These are phyloP conservation scores for Boletales sp. DNA, from an alignment of 768 basidiomycete genomes.

Conservation along the genomic window DNA sequence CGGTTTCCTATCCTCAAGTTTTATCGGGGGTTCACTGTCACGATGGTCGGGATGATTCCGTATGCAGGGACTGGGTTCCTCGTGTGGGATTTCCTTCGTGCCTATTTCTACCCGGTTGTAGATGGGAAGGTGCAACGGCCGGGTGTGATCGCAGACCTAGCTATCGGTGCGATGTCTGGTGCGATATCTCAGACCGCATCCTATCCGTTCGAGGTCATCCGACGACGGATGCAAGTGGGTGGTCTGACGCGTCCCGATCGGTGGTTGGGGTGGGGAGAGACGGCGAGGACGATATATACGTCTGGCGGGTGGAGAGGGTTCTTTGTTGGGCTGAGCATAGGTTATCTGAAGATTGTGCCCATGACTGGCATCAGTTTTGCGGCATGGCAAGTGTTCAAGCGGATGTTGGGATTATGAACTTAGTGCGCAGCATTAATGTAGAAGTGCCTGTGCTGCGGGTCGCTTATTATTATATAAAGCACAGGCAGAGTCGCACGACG, in stretches of 20 bases:
- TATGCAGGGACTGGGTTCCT: constrained; percentile 96
- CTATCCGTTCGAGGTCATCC: constrained; percentile 92
- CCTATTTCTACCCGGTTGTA: constrained; percentile 49
- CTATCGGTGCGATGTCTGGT: constrained; percentile 83
- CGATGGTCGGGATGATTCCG: constrained; percentile 87
- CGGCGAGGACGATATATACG: constrained; percentile 60
- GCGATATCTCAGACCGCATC: constrained; percentile 82
- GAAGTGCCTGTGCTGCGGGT: background rate
- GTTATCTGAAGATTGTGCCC: constrained; percentile 91
- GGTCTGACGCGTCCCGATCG: constrained; percentile 73
- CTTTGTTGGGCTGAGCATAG: constrained; percentile 87
- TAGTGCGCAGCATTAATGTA: no score
- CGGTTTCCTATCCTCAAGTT: constrained; percentile 81
- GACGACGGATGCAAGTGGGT: constrained; percentile 93
- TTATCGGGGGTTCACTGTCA: constrained; percentile 96
- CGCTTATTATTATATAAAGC: background rate
- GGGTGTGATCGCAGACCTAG: constrained; percentile 61
- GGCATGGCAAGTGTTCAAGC: constrained; percentile 67
- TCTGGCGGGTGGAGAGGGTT: constrained; percentile 82
- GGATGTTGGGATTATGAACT: constrained; percentile 25
- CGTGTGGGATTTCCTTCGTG: constrained; percentile 77
- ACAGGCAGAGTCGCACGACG: no score
- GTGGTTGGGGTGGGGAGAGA: constrained; percentile 79
- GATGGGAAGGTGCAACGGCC: constrained; percentile 38
- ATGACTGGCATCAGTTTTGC: constrained; percentile 93